phyloP scores from a whole-genome alignment of 176 grass and related monocot species.

The Elaeis guineensis region DNA sequence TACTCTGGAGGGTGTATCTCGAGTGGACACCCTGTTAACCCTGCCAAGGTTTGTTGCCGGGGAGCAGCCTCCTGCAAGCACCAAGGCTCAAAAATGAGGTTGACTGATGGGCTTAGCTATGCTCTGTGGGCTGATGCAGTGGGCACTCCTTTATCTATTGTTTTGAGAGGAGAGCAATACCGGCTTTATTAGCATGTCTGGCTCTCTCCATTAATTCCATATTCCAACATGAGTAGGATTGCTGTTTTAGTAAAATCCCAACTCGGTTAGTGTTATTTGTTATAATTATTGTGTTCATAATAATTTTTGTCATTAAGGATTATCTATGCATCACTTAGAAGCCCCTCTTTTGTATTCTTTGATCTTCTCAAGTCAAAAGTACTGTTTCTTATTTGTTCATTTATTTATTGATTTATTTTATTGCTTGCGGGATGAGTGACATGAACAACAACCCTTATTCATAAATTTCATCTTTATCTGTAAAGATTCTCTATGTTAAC shows the following conservation, averaged over 20 bases:
- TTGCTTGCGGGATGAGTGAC: too few relatives aligned
- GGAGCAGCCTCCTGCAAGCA: slow-evolving; percentile 1
- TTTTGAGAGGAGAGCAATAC: slow-evolving; percentile 15
- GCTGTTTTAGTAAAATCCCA: slow-evolving; percentile 33
- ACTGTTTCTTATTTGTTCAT: too few relatives aligned
- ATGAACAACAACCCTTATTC: too few relatives aligned
- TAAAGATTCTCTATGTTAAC: too few relatives aligned
- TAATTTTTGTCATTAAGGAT: too few relatives aligned
- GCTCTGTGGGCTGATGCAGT: background rate
- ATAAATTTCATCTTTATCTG: too few relatives aligned
- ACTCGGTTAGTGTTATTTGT: slow-evolving; percentile 13
- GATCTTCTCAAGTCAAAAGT: too few relatives aligned
- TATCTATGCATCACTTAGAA: too few relatives aligned
- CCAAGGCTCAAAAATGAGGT: slow-evolving; percentile 25
- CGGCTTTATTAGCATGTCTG: slow-evolving; percentile 22
- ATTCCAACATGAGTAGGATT: slow-evolving; percentile 24
- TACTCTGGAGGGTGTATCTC: slow-evolving; percentile 30
- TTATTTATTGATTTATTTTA: too few relatives aligned
- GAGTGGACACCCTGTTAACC: slow-evolving; percentile 45
- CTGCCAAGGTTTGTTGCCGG: slow-evolving; percentile 36
- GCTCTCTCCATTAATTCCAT: slow-evolving; percentile 6
- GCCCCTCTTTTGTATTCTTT: too few relatives aligned
- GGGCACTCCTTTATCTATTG: slow-evolving; percentile 8
- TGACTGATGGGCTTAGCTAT: background rate
- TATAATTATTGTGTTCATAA: background rate